Evolutionary conservation across 2,329 filamentous ascomycete genomes (phyloP), one percentile per base, ranked within the genome.

Genomic region (Emericellopsis cladophorae): DNA sequence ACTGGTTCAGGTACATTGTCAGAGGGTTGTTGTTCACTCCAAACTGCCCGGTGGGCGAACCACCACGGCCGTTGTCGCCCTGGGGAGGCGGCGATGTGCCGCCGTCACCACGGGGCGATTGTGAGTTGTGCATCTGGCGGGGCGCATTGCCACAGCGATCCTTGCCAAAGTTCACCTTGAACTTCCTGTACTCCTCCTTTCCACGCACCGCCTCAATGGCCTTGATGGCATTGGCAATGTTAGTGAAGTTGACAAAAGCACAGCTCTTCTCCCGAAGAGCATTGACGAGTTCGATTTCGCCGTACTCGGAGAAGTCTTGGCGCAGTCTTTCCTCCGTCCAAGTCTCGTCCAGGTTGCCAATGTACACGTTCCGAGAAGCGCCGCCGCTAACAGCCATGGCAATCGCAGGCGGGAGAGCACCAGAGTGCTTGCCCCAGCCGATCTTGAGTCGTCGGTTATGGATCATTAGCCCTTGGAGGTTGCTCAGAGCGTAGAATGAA

Each of bases 111-210:
- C 66, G 76, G 40, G 86, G 83, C 43, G 81, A 81, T 54, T 82
- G 74, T 40, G 72, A 68, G 48, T 70, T 75, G 59, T 81, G 77
- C 49, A 85, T 74, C 66, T 96, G 92, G 45, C 92, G 81, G 36
- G 92, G 92, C 40, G 92, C 84, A 65, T 98, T 98, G 50, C 92
- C 92, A 54, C 92, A 98, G 42, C 92, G 81, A 58, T 98, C 92
- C 68, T 98, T 98, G 63, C 92, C 92, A 58, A 98, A 98, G 69
- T 98, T 98, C 60, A 98, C 90, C 74, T 98, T 98, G 79, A 98
- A 98, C 53, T 92, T 81, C 64, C 81, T 86, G 72, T 98, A 98
- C 56, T 98, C 92, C 35, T 96, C 92, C 57, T 89, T 88, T 55
- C 88, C 84, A 43, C 92, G 80, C 48, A 98, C 80, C 18, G 89